These are phyloP conservation scores for Ceratocystis alfenasii DNA, from an alignment of 2,329 filamentous ascomycete genomes.

Conservation along the genomic window DNA sequence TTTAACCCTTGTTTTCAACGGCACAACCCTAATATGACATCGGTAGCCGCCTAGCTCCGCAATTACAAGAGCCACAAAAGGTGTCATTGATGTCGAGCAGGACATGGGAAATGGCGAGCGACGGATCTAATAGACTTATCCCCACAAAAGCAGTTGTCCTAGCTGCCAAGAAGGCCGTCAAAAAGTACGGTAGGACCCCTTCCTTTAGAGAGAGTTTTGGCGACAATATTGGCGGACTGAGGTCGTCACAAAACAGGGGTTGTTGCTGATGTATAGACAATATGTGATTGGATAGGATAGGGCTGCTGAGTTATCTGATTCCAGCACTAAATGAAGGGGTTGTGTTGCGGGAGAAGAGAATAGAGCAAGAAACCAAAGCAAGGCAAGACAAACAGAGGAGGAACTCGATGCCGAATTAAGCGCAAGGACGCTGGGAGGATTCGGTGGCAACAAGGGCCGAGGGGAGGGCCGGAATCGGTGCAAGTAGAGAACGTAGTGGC, in stretches of 20 bases:
- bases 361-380: not conserved
- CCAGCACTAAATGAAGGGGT: not conserved
- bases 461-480: conserved; percentile 5
- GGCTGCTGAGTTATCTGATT: not conserved
- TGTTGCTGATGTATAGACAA: conserved; percentile 15
- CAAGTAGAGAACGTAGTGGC: not conserved
- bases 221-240: too few species aligned
- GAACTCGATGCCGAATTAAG: not conserved
- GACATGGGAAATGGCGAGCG: conserved; percentile 2
- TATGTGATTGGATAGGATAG: conserved; percentile 11
- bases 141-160: not conserved
- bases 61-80: not conserved
- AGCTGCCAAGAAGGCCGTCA: too few species aligned
- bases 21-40: not conserved
- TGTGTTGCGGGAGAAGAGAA: not conserved
- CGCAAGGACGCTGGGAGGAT: not conserved
- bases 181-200: not conserved
- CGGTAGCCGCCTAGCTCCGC: not conserved
- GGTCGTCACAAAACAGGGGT: not conserved
- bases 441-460: conserved; percentile 11
- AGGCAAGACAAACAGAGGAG: not conserved
- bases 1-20: not conserved
- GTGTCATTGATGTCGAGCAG: conserved; percentile 11
- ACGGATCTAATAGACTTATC: not conserved
- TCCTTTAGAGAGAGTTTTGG: too few species aligned